These are phyloP conservation scores for Amanita fuliginea DNA, from an alignment of 768 basidiomycete species.

Conservation along the genomic window DNA sequence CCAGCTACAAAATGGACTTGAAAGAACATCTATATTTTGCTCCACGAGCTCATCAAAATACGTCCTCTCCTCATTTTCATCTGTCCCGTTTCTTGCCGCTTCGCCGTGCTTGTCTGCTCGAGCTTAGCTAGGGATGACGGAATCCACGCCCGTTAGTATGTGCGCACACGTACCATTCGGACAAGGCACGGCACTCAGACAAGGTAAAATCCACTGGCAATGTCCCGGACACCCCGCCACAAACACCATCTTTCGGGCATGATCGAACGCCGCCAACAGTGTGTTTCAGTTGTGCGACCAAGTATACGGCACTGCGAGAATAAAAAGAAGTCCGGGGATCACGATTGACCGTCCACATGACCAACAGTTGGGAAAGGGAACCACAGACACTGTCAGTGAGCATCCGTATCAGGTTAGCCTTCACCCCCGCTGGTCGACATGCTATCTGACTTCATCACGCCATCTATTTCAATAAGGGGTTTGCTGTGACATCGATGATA, in stretches of 20 bases:
- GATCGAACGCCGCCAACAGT: background rate
- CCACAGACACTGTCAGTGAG: no score
- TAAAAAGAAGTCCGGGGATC: background rate
- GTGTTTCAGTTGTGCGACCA: background rate
- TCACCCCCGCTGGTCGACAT: no score
- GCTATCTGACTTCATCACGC: constrained; percentile 74
- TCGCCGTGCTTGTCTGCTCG: constrained; percentile 52
- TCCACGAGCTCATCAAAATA: constrained; percentile 63
- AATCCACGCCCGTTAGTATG: no score
- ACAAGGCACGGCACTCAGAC: background rate
- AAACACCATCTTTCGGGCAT: constrained; percentile 4
- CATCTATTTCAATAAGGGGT: constrained; percentile 41
- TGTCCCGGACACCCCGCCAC: background rate
- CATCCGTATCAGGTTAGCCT: no score
- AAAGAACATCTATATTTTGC: constrained; percentile 82
- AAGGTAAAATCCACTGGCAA: background rate
- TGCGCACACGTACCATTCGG: background rate
- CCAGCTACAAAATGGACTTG: constrained; percentile 42
- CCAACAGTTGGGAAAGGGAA: background rate
- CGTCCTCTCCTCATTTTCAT: constrained; percentile 33
- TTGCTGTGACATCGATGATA: constrained; percentile 68
- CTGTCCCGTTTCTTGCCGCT: constrained; percentile 63
- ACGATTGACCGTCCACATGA: background rate
- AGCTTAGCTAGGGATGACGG: background rate
- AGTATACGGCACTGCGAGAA: background rate